phyloP scores from a whole-genome alignment of 768 basidiomycete genomes.

The Sarcodon sp. region DNA sequence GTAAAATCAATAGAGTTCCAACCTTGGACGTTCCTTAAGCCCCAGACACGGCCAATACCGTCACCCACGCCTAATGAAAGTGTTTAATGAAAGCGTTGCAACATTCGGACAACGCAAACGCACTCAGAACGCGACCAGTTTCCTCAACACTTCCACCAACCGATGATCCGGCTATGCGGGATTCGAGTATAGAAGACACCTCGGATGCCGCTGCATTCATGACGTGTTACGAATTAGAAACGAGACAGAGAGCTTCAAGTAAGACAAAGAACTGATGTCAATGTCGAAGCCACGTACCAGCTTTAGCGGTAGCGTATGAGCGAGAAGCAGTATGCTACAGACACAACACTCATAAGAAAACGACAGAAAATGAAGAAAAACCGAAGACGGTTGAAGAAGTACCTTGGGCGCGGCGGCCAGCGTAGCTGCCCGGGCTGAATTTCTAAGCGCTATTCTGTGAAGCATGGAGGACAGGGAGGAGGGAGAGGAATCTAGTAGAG shows the following conservation, averaged over 20 bases:
- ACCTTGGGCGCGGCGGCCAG: slow-evolving; percentile 62
- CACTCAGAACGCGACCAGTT: slow-evolving; percentile 97
- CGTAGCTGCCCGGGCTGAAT: slow-evolving; percentile 68
- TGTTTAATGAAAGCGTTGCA: slow-evolving; percentile 12
- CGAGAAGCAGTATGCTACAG: slow-evolving; percentile 27
- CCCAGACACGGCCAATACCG: slow-evolving; percentile 99
- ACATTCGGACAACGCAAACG: slow-evolving; percentile 19
- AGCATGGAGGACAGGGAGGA: slow-evolving; percentile 33
- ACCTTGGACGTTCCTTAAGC: slow-evolving; percentile 98
- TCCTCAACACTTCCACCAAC: slow-evolving; percentile 95
- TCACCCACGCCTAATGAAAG: slow-evolving; percentile 81
- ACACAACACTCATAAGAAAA: slow-evolving; percentile 4
- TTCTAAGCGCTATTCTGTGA: slow-evolving; percentile 76
- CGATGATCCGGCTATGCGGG: slow-evolving; percentile 88
- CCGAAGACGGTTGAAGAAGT: slow-evolving; percentile 4
- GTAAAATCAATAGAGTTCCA: slow-evolving; percentile 10
- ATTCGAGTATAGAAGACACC: slow-evolving; percentile 98
- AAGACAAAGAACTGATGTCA: slow-evolving; percentile 14
- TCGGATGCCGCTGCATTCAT: slow-evolving; percentile 78
- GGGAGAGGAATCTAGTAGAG: slow-evolving; percentile 29
- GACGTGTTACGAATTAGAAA: slow-evolving; percentile 17
- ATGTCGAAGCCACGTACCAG: slow-evolving; percentile 46
- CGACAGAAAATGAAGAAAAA: slow-evolving; percentile 5
- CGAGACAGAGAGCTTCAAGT: slow-evolving; percentile 11
- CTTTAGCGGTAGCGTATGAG: slow-evolving; percentile 95